Evolutionary conservation across 805 yeast species (phyloP).

Genomic region (Yamadazyma paraphyllophila): DNA sequence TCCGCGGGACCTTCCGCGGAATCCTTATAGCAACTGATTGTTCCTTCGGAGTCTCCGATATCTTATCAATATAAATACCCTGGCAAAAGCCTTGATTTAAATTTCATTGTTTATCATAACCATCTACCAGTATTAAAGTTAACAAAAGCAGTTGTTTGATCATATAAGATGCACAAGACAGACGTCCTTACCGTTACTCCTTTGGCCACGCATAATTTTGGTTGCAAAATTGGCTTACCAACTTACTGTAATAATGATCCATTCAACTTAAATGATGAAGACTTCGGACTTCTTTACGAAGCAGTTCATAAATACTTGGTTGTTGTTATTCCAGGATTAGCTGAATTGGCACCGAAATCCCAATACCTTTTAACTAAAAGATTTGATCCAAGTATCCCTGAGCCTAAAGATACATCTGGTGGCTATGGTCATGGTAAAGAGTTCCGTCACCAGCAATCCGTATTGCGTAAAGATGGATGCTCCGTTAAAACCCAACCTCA

Average conservation of each 20-base stretch:
- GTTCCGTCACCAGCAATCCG: constrained; percentile 50
- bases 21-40: neutral
- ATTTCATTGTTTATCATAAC: neutral
- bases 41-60: constrained; percentile 14
- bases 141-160: neutral
- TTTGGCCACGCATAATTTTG: constrained; percentile 53
- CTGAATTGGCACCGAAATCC: constrained; percentile 64
- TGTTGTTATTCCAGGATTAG: constrained; percentile 70
- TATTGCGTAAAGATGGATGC: constrained; percentile 75
- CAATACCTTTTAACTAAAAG: constrained; percentile 75
- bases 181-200: constrained; percentile 40
- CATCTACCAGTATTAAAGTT: neutral
- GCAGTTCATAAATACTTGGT: constrained; percentile 72
- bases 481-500: constrained; percentile 83
- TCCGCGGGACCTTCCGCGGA: constrained; percentile 5
- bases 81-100: neutral
- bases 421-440: constrained; percentile 86
- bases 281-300: constrained; percentile 57
- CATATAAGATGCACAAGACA: constrained; percentile 11
- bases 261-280: constrained; percentile 58
- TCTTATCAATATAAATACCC: neutral
- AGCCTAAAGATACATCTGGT: constrained; percentile 41
- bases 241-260: constrained; percentile 68
- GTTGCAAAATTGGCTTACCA: constrained; percentile 69
- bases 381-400: constrained; percentile 67